Evolutionary conservation across 106 monocot species (phyloP).

Genomic region (Phalaenopsis equestris): DNA sequence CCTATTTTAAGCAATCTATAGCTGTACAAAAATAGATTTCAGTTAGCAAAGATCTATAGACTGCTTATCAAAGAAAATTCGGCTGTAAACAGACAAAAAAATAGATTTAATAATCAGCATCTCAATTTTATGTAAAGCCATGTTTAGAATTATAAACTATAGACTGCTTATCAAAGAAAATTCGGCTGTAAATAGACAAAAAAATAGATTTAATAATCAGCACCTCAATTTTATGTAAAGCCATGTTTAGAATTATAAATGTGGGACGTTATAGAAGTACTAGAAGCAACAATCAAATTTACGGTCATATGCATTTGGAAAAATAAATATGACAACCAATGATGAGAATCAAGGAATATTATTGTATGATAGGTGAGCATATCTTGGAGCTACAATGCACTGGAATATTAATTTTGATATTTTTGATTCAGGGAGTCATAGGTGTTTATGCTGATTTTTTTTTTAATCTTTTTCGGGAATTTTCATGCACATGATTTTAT

Average conservation of each 20-base stretch:
- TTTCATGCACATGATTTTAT: not conserved
- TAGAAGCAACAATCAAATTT: not conserved
- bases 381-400: too few relatives aligned
- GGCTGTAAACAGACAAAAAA: not conserved
- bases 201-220: not conserved
- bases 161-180: not conserved
- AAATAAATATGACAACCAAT: not conserved
- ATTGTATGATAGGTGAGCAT: too few relatives aligned
- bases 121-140: not conserved
- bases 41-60: not conserved
- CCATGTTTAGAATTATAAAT: not conserved
- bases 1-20: not conserved
- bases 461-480: not conserved
- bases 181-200: not conserved
- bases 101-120: not conserved
- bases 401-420: not conserved
- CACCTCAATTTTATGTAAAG: not conserved
- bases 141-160: not conserved
- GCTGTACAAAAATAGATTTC: not conserved
- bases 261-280: not conserved
- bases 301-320: not conserved
- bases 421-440: not conserved
- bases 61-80: not conserved
- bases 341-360: too few relatives aligned
- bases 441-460: not conserved